Evolutionary conservation across 164 flowering plant species (phyloP).

Genomic region (Dillenia turbinata): DNA sequence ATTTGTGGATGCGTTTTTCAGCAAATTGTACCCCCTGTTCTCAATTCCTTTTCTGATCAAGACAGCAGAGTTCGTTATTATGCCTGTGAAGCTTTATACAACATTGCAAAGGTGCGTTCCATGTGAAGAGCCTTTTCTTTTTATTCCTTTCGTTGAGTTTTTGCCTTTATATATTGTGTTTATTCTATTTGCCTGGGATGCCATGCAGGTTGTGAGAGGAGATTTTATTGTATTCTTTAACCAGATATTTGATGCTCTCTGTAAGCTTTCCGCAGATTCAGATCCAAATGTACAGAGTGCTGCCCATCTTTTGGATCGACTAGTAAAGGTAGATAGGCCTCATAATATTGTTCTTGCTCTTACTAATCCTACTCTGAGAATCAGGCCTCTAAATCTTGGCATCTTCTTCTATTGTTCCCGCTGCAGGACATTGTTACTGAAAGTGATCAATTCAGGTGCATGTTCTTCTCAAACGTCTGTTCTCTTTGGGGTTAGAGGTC

Average conservation of each 20-base stretch:
- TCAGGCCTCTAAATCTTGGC: neutral
- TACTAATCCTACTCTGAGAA: neutral
- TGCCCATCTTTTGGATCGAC: conserved; percentile 95
- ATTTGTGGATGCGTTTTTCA: conserved; percentile 18
- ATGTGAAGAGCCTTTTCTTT: neutral
- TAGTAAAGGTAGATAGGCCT: conserved; percentile 65
- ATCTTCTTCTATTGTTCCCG: conserved; percentile 4
- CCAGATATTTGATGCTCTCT: conserved; percentile 92
- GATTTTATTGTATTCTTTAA: conserved; percentile 93
- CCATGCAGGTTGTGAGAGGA: conserved; percentile 90
- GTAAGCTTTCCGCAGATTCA: conserved; percentile 95
- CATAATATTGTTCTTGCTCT: neutral
- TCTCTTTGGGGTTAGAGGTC: conserved; percentile 4
- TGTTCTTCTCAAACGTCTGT: conserved; percentile 3
- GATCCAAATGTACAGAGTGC: conserved; percentile 99
- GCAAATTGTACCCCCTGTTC: conserved; percentile 98
- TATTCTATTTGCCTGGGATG: conserved; percentile 8
- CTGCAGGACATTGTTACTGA: conserved; percentile 97
- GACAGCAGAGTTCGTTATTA: conserved; percentile 98
- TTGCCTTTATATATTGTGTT: neutral
- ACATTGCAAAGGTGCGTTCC: conserved; percentile 85
- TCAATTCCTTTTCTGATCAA: conserved; percentile 82
- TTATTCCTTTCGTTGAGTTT: conserved; percentile 1
- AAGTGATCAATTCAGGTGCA: conserved; percentile 96
- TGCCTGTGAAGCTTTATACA: conserved; percentile 99